Evolutionary conservation across 805 yeast genomes (phyloP).

Genomic region (Cyberlindnera mrakii): DNA sequence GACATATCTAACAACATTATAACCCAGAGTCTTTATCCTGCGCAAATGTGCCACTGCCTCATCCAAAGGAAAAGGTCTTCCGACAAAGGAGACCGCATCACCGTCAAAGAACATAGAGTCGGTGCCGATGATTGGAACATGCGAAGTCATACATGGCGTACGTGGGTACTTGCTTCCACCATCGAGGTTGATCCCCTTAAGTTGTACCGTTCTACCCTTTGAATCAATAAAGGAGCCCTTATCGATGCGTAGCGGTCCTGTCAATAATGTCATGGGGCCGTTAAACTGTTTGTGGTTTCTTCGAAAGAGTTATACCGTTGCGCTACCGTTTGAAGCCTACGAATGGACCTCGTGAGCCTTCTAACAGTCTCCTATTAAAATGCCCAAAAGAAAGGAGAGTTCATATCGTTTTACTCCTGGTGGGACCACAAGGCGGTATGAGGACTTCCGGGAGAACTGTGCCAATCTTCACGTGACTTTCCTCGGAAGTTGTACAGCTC

Average conservation of each 20-base stretch:
- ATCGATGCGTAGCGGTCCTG: slow-evolving; percentile 2
- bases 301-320: no score
- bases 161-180: slow-evolving; percentile 68
- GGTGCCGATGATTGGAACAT: slow-evolving; percentile 24
- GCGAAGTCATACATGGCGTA: slow-evolving; percentile 40
- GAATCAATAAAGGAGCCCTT: slow-evolving; percentile 53
- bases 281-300: background rate
- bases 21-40: slow-evolving; percentile 76
- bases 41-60: slow-evolving; percentile 66
- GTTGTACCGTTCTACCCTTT: slow-evolving; percentile 51
- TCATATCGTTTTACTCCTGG: no score
- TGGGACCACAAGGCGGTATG: no score
- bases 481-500: no score
- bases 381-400: no score
- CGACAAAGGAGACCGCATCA: slow-evolving; percentile 73
- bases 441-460: no score
- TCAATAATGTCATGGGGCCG: slow-evolving; percentile 2
- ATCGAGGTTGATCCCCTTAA: slow-evolving; percentile 81
- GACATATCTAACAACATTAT: slow-evolving; percentile 68
- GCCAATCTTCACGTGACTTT: no score
- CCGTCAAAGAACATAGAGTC: slow-evolving; percentile 57
- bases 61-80: slow-evolving; percentile 70
- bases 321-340: no score
- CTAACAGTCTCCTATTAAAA: no score
- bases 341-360: no score